These are phyloP conservation scores for Trichoderma pleuroti DNA, from an alignment of 2,329 filamentous ascomycete genomes.

Conservation along the genomic window DNA sequence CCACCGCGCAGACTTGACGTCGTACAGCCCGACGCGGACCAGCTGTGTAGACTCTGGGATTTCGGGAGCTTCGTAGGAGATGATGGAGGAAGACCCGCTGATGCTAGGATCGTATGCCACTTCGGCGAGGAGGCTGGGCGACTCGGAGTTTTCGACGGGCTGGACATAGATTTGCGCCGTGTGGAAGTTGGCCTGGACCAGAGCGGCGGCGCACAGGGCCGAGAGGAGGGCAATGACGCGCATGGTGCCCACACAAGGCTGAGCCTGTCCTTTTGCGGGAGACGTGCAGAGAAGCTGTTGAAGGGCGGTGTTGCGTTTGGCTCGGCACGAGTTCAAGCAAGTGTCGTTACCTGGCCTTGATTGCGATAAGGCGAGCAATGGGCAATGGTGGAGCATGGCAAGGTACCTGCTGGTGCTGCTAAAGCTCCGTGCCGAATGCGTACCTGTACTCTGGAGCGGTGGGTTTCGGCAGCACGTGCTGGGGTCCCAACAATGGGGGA, in stretches of 20 bases:
- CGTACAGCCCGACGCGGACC: conserved; percentile 57
- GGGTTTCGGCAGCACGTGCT: conserved; percentile 9
- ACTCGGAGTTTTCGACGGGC: conserved; percentile 38
- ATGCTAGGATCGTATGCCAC: conserved; percentile 52
- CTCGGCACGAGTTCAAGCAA: not conserved
- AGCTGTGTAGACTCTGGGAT: conserved; percentile 44
- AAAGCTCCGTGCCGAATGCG: not conserved
- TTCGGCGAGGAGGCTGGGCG: conserved; percentile 50
- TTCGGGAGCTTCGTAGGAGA: conserved; percentile 56
- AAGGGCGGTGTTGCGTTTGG: not conserved
- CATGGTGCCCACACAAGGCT: conserved; percentile 33
- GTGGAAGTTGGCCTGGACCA: conserved; percentile 40
- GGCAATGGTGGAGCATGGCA: not conserved
- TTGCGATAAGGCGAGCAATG: conserved; percentile 7
- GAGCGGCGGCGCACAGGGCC: conserved; percentile 41
- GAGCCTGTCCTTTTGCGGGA: not conserved
- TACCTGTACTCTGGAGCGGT: not conserved
- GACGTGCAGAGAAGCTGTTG: not conserved
- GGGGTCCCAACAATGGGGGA: not conserved
- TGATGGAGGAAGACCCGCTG: conserved; percentile 42
- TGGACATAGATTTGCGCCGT: conserved; percentile 55
- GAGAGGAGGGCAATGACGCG: conserved; percentile 40
- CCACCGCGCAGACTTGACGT: conserved; percentile 47
- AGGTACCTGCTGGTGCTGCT: not conserved
- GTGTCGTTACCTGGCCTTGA: conserved; percentile 5